Conservation (phyloP, 768 basidiomycete genomes). For the Pleurotus eryngii region DNA sequence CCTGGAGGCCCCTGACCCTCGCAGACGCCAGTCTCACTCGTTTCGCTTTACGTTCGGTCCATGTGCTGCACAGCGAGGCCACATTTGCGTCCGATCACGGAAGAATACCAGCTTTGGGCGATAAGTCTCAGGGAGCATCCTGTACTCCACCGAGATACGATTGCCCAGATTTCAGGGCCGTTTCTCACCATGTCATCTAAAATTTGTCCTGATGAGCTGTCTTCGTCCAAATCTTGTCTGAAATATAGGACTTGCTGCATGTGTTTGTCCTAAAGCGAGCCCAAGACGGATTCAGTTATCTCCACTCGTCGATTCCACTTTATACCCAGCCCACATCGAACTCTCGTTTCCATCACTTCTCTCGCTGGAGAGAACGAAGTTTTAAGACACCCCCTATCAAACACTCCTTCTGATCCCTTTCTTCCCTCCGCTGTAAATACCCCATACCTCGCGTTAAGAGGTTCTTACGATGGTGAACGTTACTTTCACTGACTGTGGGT, state of each 20-base stretch:
- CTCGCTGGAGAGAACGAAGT: constrained; percentile 5
- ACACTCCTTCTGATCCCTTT: neutral
- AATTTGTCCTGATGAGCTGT: constrained; percentile 1
- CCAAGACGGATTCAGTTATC: constrained; percentile 1
- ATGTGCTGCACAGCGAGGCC: neutral
- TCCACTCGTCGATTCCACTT: constrained; percentile 5
- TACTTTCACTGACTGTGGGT: neutral
- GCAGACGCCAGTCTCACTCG: neutral
- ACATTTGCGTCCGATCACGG: constrained; percentile 2
- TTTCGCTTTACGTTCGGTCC: neutral
- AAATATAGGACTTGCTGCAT: neutral
- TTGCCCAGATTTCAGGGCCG: neutral
- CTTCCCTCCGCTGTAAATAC: neutral
- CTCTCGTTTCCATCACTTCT: neutral
- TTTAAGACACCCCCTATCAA: neutral
- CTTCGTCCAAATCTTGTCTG: neutral
- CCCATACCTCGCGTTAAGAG: neutral
- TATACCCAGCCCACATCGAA: neutral
- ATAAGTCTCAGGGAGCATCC: neutral
- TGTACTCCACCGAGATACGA: neutral
- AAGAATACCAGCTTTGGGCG: neutral
- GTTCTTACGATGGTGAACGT: constrained; percentile 1
- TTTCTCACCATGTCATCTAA: constrained; percentile 3
- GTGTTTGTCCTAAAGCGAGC: neutral
- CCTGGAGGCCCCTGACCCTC: neutral